Evolutionary conservation across 805 yeast species (phyloP).

Genomic region (Trichomonascus vanleenenianus): DNA sequence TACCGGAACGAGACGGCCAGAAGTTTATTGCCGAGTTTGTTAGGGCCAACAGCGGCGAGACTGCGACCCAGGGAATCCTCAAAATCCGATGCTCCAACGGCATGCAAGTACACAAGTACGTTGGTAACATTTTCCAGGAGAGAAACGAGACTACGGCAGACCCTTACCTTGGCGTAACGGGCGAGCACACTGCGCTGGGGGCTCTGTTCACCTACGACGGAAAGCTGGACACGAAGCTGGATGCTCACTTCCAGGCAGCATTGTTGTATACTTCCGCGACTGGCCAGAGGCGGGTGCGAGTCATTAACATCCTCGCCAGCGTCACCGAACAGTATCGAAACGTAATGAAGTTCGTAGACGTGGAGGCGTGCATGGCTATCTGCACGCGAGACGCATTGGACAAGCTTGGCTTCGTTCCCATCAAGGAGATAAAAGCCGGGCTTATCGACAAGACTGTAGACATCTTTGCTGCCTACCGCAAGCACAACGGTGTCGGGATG

Average conservation of each 20-base stretch:
- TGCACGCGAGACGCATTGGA: slow-evolving; percentile 44
- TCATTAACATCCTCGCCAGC: slow-evolving; percentile 75
- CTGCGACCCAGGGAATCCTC: slow-evolving; percentile 77
- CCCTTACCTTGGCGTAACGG: slow-evolving; percentile 62
- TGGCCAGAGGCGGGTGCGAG: slow-evolving; percentile 79
- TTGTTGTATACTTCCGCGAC: slow-evolving; percentile 68
- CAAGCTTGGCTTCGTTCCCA: slow-evolving; percentile 30
- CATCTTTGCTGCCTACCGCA: slow-evolving; percentile 52
- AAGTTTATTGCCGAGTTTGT: slow-evolving; percentile 53
- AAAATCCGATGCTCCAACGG: slow-evolving; percentile 87
- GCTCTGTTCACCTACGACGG: slow-evolving; percentile 74
- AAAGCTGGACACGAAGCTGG: slow-evolving; percentile 56
- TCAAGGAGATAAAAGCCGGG: slow-evolving; percentile 43
- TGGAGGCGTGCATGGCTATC: slow-evolving; percentile 52
- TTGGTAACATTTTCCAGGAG: slow-evolving; percentile 45
- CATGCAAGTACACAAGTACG: slow-evolving; percentile 67
- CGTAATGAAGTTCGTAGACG: slow-evolving; percentile 73
- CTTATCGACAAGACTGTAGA: slow-evolving; percentile 47
- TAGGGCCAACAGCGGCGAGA: slow-evolving; percentile 30
- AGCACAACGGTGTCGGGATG: slow-evolving; percentile 31
- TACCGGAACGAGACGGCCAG: slow-evolving; percentile 60
- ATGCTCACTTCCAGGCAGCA: slow-evolving; percentile 89
- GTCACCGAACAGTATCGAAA: slow-evolving; percentile 67
- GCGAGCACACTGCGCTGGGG: slow-evolving; percentile 56
- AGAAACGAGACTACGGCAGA: slow-evolving; percentile 38